Conservation (phyloP, 2,329 filamentous ascomycete species). For the Cordyceps fumosorosea region DNA sequence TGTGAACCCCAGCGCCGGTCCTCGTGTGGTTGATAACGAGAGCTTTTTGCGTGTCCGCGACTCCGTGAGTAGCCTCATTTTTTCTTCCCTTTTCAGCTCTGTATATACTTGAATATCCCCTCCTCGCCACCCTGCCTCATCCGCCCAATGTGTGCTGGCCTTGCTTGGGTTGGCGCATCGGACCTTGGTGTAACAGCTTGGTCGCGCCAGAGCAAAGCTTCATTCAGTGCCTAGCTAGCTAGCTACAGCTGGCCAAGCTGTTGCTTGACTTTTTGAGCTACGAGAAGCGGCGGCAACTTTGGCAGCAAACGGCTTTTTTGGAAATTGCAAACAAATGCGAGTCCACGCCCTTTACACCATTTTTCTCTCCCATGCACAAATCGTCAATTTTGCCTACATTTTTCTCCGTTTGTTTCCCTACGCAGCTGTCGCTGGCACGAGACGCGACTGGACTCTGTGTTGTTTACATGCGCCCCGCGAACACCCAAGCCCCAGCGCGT, state of each 20-base stretch:
- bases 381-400: background rate
- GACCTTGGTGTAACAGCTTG: slow-evolving; percentile 1
- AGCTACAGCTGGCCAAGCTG: background rate
- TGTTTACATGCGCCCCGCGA: slow-evolving; percentile 12
- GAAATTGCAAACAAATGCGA: background rate
- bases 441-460: slow-evolving; percentile 9
- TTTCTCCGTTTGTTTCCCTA: background rate
- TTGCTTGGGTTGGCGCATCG: background rate
- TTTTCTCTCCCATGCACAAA: background rate
- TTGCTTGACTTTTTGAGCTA: background rate
- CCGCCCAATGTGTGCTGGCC: background rate
- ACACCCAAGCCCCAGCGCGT: background rate
- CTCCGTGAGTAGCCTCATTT: slow-evolving; percentile 55
- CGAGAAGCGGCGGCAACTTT: background rate
- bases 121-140: background rate
- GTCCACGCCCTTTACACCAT: background rate
- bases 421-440: background rate
- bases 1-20: slow-evolving; percentile 3
- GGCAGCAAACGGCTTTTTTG: background rate
- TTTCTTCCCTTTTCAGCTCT: slow-evolving; percentile 14
- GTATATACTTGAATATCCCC: background rate
- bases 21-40: slow-evolving; percentile 55
- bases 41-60: slow-evolving; percentile 77
- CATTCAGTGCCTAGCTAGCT: background rate
- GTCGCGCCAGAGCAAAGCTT: background rate